phyloP scores from a whole-genome alignment of 352 stramenopile genomes.

The Phytophthora nicotianae region DNA sequence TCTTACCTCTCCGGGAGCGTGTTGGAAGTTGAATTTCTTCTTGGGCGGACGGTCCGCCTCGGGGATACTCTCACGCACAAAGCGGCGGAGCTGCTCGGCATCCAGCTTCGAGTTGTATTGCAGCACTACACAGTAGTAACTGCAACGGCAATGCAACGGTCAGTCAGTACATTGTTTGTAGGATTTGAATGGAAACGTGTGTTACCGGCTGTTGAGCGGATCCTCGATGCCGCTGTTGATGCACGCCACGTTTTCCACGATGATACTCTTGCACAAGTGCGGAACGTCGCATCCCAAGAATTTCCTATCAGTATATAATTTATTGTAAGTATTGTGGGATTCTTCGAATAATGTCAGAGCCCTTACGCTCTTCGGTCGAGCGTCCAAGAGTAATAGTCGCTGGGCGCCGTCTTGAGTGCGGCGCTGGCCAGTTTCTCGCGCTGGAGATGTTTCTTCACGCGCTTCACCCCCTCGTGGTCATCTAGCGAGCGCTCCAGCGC shows the following conservation, averaged over 20 bases:
- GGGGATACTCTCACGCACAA: slow-evolving; percentile 69
- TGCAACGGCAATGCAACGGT: slow-evolving; percentile 11
- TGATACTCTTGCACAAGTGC: slow-evolving; percentile 91
- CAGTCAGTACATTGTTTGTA: neutral
- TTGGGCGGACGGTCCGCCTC: slow-evolving; percentile 58
- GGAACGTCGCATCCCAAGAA: slow-evolving; percentile 65
- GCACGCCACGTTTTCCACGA: slow-evolving; percentile 88
- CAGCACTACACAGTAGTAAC: slow-evolving; percentile 86
- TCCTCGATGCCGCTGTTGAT: slow-evolving; percentile 59
- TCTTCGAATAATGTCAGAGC: neutral
- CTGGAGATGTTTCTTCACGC: slow-evolving; percentile 53
- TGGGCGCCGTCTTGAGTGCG: slow-evolving; percentile 66
- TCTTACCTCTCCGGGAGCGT: slow-evolving; percentile 63
- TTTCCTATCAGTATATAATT: slow-evolving; percentile 31
- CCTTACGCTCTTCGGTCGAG: slow-evolving; percentile 67
- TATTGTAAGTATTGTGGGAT: neutral
- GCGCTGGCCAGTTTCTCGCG: slow-evolving; percentile 56
- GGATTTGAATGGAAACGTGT: neutral
- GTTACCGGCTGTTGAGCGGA: slow-evolving; percentile 66
- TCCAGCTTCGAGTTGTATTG: slow-evolving; percentile 90
- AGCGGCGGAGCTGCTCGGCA: slow-evolving; percentile 80
- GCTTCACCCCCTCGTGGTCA: slow-evolving; percentile 56
- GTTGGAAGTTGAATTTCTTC: slow-evolving; percentile 91
- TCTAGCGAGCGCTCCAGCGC: slow-evolving; percentile 52
- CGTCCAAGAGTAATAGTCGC: slow-evolving; percentile 81